A percentile compares a stretch with the other conserved stretches of the same genome.
phyloP scores from a whole-genome alignment of 169 alveolate species.

The Cryptosporidium meleagridis region DNA sequence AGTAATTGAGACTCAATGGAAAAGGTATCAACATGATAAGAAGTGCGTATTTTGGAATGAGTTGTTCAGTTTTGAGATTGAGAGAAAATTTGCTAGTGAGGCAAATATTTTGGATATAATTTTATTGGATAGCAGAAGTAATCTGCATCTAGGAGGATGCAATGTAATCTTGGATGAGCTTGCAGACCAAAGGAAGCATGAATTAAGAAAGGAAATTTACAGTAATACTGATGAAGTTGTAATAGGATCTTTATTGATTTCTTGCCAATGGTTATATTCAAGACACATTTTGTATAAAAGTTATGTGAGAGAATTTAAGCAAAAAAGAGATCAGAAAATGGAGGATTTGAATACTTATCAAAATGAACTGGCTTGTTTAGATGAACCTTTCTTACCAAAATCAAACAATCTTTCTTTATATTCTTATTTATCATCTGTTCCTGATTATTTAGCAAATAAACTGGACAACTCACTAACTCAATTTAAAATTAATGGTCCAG shows the following conservation, averaged over 20 bases:
- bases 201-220: slow-evolving; percentile 38
- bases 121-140: slow-evolving; percentile 7
- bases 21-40: slow-evolving; percentile 20
- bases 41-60: slow-evolving; percentile 65
- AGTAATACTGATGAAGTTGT: neutral
- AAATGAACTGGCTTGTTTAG: slow-evolving; percentile 36
- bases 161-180: slow-evolving; percentile 51
- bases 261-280: slow-evolving; percentile 71
- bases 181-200: slow-evolving; percentile 73
- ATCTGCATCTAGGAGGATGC: slow-evolving; percentile 34
- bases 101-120: slow-evolving; percentile 9
- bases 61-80: slow-evolving; percentile 65
- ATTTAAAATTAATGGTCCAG: slow-evolving; percentile 30
- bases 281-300: slow-evolving; percentile 55
- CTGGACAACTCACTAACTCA: slow-evolving; percentile 44
- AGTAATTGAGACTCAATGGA: slow-evolving; percentile 61
- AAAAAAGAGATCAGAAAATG: slow-evolving; percentile 61
- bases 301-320: slow-evolving; percentile 58
- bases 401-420: neutral
- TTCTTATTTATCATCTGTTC: slow-evolving; percentile 32
- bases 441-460: slow-evolving; percentile 38
- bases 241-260: slow-evolving; percentile 36
- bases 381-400: slow-evolving; percentile 64
- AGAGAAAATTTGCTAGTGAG: slow-evolving; percentile 11
- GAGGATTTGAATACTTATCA: slow-evolving; percentile 52